Base-by-base conservation (phyloP, 257 asterid genomes). In the Linaria vulgaris region DNA sequence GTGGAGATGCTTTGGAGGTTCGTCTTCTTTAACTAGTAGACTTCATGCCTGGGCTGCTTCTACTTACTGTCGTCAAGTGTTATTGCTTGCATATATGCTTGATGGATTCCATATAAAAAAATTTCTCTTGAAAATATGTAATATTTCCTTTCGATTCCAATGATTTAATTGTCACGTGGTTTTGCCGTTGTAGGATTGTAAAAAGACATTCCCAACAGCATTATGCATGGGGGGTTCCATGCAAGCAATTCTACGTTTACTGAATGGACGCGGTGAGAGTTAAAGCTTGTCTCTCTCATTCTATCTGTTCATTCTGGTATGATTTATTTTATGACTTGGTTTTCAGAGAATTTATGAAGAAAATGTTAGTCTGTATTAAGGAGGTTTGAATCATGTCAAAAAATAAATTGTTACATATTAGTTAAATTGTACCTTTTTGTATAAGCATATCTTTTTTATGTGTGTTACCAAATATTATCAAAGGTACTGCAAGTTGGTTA, bases 171-270 rank as follows among this genome's bases (percentile, higher is more conserved):
- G 21, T 45, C 31, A 21, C n/a, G 38, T 17, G 9, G 9, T 63
- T 58, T 45, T 56, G 37, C 55, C 34, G 6, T 74, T 80, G 77
- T 67, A 89, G 99, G 99, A 92, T 54, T 92, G 97, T 81, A 89
- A 79, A 76, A 89, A 61, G 78, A 78, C 90, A 57, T 92, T 92
- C 76, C 86, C 97, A 31, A 67, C 86, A 44, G 81, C 97, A 47
- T 74, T 90, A 63, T 89, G 99, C 63, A 71, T 85, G 88, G 95
- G 98, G 34, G 96, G 99, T 74, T 83, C 99, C 16, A 38, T 80
- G 80, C 88, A 82, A 79, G 96, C 97, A 70, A 72, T 89, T 59
- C 87, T 83, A 77, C 87, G 94, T 41, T 78, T 82, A 70, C 72
- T 87, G 81, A 74, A 39, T 27, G 94, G 96, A 37, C 94, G 90